Evolutionary conservation across 495 filamentous ascomycete genomes (phyloP).

Genomic region (Talaromyces nanjingensis): DNA sequence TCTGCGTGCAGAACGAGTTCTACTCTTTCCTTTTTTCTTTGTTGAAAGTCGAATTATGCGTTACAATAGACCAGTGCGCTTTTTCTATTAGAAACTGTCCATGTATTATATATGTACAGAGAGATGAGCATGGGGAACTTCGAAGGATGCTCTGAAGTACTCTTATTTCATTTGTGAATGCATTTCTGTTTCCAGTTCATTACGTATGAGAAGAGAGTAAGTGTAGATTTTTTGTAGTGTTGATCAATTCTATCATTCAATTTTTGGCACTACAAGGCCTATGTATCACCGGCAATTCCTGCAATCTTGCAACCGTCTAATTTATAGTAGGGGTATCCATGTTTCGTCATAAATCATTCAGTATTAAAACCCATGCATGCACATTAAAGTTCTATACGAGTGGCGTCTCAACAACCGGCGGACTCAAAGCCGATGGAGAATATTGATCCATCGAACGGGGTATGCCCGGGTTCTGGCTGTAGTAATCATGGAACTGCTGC

Average conservation of each 20-base stretch:
- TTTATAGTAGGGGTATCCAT: slow-evolving; percentile 2
- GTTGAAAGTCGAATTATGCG: neutral
- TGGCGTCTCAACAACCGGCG: slow-evolving; percentile 5
- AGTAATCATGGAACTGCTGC: neutral
- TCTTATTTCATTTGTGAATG: neutral
- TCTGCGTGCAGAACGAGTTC: neutral
- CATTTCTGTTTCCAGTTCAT: neutral
- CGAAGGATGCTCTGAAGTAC: neutral
- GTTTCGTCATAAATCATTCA: slow-evolving; percentile 5
- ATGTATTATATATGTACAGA: slow-evolving; percentile 1
- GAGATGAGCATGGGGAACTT: neutral
- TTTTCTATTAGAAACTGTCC: neutral
- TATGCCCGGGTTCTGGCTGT: neutral
- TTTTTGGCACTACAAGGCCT: neutral
- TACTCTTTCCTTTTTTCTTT: neutral
- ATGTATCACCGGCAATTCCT: neutral
- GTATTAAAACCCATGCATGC: neutral
- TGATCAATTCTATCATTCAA: neutral
- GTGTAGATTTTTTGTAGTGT: neutral
- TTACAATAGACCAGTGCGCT: neutral
- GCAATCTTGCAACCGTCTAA: neutral
- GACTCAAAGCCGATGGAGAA: slow-evolving; percentile 5
- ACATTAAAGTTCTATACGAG: neutral
- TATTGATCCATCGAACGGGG: slow-evolving; percentile 6
- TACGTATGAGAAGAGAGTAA: neutral